Conservation (phyloP, 371 early-diverging fungal species). For the Mortierella sp. region DNA sequence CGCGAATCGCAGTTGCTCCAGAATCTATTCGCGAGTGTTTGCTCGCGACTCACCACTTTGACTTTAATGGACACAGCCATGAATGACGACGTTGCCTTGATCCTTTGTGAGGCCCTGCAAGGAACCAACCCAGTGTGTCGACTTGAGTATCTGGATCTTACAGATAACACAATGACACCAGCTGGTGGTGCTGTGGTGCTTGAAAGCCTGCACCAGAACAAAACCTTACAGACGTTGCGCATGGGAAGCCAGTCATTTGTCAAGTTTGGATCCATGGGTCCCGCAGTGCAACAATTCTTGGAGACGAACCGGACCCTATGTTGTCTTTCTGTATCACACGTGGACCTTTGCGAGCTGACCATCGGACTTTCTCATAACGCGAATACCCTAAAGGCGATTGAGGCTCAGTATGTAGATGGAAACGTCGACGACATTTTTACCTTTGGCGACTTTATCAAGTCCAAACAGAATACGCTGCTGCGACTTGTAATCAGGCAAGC, state of each 20-base stretch:
- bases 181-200: conserved; percentile 28
- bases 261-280: conserved; percentile 31
- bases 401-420: conserved; percentile 33
- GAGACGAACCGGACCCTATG: conserved; percentile 24
- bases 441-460: conserved; percentile 35
- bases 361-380: conserved; percentile 17
- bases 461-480: conserved; percentile 28
- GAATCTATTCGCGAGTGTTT: conserved; percentile 19
- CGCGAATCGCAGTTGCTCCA: background rate
- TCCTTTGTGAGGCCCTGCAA: conserved; percentile 25
- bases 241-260: conserved; percentile 39
- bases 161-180: conserved; percentile 36
- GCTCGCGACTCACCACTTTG: conserved; percentile 19
- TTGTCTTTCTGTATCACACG: conserved; percentile 45
- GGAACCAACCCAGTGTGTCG: conserved; percentile 9
- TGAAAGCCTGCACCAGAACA: conserved; percentile 16
- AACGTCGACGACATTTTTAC: conserved; percentile 25
- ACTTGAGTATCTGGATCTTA: conserved; percentile 30
- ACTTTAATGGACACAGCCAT: conserved; percentile 26
- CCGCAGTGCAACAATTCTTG: conserved; percentile 30
- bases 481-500: conserved; percentile 39
- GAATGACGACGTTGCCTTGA: conserved; percentile 23
- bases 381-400: conserved; percentile 27
- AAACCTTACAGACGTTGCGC: conserved; percentile 20
- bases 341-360: conserved; percentile 39